These are phyloP conservation scores for Aspergillus phoenicis DNA, from an alignment of 2,329 filamentous ascomycete genomes.

Conservation along the genomic window DNA sequence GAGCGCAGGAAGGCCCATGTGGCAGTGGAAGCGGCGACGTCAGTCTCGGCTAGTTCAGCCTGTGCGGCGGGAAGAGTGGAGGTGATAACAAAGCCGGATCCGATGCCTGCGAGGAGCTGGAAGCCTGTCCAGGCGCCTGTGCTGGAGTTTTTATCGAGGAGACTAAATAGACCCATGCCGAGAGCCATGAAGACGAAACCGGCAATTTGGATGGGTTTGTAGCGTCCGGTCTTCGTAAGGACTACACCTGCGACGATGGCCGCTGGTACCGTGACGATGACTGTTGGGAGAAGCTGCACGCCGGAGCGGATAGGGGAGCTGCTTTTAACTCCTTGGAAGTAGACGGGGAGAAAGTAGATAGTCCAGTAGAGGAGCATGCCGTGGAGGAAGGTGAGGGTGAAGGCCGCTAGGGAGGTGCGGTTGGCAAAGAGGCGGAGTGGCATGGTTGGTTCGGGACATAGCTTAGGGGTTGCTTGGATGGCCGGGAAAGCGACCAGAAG, in stretches of 20 bases:
- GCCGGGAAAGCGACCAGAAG: slow-evolving; percentile 21
- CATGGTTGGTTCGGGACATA: slow-evolving; percentile 38
- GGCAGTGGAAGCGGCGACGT: slow-evolving; percentile 30
- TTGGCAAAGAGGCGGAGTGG: slow-evolving; percentile 49
- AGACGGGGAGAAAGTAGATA: slow-evolving; percentile 46
- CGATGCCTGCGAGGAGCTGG: slow-evolving; percentile 29
- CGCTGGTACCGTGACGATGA: slow-evolving; percentile 23
- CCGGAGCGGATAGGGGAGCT: slow-evolving; percentile 37
- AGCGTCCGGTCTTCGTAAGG: slow-evolving; percentile 36
- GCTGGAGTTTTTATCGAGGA: slow-evolving; percentile 27
- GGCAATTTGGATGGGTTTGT: slow-evolving; percentile 31
- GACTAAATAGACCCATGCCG: slow-evolving; percentile 30
- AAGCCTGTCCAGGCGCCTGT: slow-evolving; percentile 31
- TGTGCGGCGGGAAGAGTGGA: slow-evolving; percentile 33
- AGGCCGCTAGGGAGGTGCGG: slow-evolving; percentile 31
- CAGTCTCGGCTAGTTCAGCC: slow-evolving; percentile 30
- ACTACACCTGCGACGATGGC: slow-evolving; percentile 33
- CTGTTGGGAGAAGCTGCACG: slow-evolving; percentile 32
- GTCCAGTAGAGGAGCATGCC: slow-evolving; percentile 16
- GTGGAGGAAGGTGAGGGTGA: slow-evolving; percentile 18
- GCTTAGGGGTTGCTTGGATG: slow-evolving; percentile 13
- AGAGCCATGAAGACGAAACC: slow-evolving; percentile 31
- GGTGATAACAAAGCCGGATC: slow-evolving; percentile 29
- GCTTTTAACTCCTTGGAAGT: slow-evolving; percentile 47
- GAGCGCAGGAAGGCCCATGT: slow-evolving; percentile 35